Evolutionary conservation across 371 early-diverging fungal genomes (phyloP).

Genomic region (Zopfochytrium polystomum): DNA sequence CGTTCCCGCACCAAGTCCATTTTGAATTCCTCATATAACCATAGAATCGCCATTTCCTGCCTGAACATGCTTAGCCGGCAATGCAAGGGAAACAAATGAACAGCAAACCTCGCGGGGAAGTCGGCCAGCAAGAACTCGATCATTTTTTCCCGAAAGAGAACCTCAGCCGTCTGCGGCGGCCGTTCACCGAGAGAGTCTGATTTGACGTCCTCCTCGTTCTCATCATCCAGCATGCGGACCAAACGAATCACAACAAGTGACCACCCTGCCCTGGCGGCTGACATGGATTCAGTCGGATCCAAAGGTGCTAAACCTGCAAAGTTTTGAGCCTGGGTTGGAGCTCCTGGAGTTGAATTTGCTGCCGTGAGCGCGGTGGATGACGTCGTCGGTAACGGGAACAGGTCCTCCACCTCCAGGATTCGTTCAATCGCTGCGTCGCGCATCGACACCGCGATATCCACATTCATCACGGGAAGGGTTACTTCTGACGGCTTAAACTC

Average conservation of each 20-base stretch:
- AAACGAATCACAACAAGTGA: constrained; percentile 35
- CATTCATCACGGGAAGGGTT: background rate
- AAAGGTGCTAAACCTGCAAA: constrained; percentile 4
- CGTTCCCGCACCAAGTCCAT: constrained; percentile 1
- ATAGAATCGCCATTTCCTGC: constrained; percentile 40
- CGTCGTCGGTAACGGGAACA: background rate
- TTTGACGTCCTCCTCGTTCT: background rate
- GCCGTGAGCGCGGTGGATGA: constrained; percentile 4
- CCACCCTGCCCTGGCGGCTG: constrained; percentile 40
- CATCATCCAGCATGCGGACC: constrained; percentile 11
- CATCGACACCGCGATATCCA: constrained; percentile 7
- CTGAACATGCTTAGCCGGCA: constrained; percentile 12
- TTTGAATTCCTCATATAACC: constrained; percentile 43
- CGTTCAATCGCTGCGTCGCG: constrained; percentile 27
- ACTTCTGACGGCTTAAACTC: background rate
- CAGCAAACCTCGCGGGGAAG: constrained; percentile 29
- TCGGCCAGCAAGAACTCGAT: constrained; percentile 30
- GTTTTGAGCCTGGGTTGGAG: background rate
- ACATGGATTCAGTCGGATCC: constrained; percentile 20
- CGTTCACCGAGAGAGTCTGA: background rate
- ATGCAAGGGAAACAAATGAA: constrained; percentile 8
- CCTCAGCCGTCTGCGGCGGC: constrained; percentile 4
- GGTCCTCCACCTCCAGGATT: constrained; percentile 25
- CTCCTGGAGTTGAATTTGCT: background rate
- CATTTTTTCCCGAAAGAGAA: constrained; percentile 15